Evolutionary conservation across 192 early-diverging fungal species (phyloP), one percentile per base, ranked within the genome.

Genomic region (Coemansia sp.): DNA sequence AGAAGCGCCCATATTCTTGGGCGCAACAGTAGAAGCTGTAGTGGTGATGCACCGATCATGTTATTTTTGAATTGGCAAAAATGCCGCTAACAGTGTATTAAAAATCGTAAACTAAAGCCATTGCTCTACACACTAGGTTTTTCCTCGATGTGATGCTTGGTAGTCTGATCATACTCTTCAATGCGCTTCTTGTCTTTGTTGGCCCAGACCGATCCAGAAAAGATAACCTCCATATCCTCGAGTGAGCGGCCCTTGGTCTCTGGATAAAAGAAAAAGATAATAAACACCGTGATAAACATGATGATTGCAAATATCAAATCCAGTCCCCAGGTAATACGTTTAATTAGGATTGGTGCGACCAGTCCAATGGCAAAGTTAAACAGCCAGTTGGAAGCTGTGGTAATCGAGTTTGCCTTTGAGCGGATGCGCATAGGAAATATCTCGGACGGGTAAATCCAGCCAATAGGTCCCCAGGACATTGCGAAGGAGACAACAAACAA

Each of bases 371-470:
- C 50, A 74, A 87, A 88, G 84, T 94, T 95, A 76, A 89, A 92
- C 34, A 89, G 67, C 95, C 95, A 98, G 86, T 98, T 97, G 53
- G 92, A 85, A 6, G 92, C 88, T 26, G 93, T 96, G 14, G 90
- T 86, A 6, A 94, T 62, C 21, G 89, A 86, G 56, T 91, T 87
- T 34, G 90, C 94, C 82, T 94, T 95, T 51, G 92, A 85, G 54
- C 95, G 90, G 49, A 94, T 82, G 54, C 89, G 89, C 60, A 94
- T 87, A 41, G 94, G 93, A 77, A 88, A 95, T 55, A 98, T 95
- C 80, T 98, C 95, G 24, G 91, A 85, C 38, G 94, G 89, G 67
- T 95, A 94, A 71, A 92, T 88, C 94, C 93, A 98, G 16, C 86
- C 89, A 30, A 93, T 85, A 21, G 95, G 94, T 7, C 94, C 95